A percentile compares a stretch with the other conserved stretches of the same genome.
Conservation (phyloP, 352 stramenopile species). For the Thalassiosira mediterranea region DNA sequence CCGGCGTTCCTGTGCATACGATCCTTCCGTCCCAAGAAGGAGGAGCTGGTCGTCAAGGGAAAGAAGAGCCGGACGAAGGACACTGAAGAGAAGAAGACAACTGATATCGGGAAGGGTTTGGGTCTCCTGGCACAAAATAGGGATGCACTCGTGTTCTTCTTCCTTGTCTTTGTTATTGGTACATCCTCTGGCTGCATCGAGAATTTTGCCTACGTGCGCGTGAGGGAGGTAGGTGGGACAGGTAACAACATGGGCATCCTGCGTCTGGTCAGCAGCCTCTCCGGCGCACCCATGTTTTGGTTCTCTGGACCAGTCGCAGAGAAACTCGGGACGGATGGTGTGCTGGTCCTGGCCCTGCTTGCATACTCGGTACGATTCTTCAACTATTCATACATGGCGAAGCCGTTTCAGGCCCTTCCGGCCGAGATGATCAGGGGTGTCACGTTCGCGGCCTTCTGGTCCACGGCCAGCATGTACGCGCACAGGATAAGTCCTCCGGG, state of each 20-base stretch:
- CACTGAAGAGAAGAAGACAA: slow-evolving; percentile 27
- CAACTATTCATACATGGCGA: slow-evolving; percentile 85
- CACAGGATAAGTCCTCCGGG: slow-evolving; percentile 84
- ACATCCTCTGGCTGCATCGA: slow-evolving; percentile 86
- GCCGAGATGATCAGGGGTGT: slow-evolving; percentile 85
- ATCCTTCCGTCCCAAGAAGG: slow-evolving; percentile 62
- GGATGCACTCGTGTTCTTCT: slow-evolving; percentile 86
- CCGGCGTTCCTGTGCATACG: slow-evolving; percentile 73
- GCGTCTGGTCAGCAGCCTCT: slow-evolving; percentile 80
- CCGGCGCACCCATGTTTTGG: slow-evolving; percentile 88
- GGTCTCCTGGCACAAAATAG: slow-evolving; percentile 69
- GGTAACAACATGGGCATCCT: slow-evolving; percentile 84
- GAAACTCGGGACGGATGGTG: slow-evolving; percentile 78
- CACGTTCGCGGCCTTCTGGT: slow-evolving; percentile 88
- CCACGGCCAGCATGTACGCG: slow-evolving; percentile 84
- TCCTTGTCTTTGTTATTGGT: slow-evolving; percentile 86
- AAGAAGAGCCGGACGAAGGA: slow-evolving; percentile 27
- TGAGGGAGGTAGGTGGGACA: slow-evolving; percentile 83
- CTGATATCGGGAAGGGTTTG: slow-evolving; percentile 69
- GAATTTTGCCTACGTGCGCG: slow-evolving; percentile 88
- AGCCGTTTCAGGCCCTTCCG: slow-evolving; percentile 83
- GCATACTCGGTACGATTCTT: slow-evolving; percentile 85
- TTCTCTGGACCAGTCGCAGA: slow-evolving; percentile 80
- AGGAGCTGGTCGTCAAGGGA: slow-evolving; percentile 16
- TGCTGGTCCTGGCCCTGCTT: slow-evolving; percentile 81